Conservation (phyloP, 2,329 filamentous ascomycete genomes). For the Didymosphaeria variabile region DNA sequence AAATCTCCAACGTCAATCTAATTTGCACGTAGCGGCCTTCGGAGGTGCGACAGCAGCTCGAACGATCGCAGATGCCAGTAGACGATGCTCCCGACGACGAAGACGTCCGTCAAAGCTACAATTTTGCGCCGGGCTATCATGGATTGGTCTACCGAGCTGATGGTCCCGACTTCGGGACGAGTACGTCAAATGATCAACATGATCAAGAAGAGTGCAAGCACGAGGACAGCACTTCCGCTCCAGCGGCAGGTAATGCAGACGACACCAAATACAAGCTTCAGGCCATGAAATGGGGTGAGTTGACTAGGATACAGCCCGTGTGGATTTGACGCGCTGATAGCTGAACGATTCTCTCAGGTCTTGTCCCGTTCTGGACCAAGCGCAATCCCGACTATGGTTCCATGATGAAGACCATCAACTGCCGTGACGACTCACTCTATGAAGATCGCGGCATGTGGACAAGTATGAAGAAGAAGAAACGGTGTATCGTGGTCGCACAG, state of each 20-base stretch:
- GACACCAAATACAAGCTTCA: conserved; percentile 80
- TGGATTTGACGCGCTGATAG: too few relatives aligned
- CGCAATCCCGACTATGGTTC: conserved; percentile 78
- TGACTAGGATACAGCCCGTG: neutral
- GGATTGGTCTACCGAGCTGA: conserved; percentile 88
- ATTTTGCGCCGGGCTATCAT: conserved; percentile 88
- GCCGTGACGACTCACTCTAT: conserved; percentile 84
- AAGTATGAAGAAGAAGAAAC: conserved; percentile 86
- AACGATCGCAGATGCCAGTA: conserved; percentile 77
- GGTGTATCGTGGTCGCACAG: conserved; percentile 87
- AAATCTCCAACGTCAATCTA: conserved; percentile 21
- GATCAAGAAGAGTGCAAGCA: conserved; percentile 20
- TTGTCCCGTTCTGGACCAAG: conserved; percentile 94
- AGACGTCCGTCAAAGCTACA: conserved; percentile 78
- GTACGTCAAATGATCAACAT: conserved; percentile 28
- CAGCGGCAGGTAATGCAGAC: conserved; percentile 27
- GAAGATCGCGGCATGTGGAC: conserved; percentile 87
- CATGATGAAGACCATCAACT: conserved; percentile 92
- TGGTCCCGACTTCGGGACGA: conserved; percentile 66
- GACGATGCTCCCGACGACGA: conserved; percentile 77
- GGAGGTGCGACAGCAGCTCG: conserved; percentile 76
- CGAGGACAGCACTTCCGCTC: conserved; percentile 27
- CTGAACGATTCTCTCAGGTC: conserved; percentile 52
- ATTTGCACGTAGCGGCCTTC: conserved; percentile 69
- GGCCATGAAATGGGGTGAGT: conserved; percentile 85